Conservation (phyloP, 1,139 yeast genomes). For the Debaryomyces fabryi region DNA sequence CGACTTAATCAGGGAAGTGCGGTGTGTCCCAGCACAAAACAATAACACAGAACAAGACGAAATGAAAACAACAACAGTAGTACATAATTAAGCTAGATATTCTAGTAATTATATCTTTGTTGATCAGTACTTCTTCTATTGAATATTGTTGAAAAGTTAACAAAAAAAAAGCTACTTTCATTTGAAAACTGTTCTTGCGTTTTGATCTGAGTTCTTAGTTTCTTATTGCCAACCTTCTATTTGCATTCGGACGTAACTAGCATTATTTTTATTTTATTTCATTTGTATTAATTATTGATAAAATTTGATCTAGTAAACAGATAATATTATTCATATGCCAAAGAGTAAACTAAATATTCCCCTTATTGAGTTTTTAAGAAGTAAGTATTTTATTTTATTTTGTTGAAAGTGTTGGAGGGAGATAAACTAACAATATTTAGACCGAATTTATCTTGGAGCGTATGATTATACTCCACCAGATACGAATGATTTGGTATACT, state of each 20-base stretch:
- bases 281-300: constrained; percentile 4
- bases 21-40: constrained; percentile 12
- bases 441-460: constrained; percentile 89
- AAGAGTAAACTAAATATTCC: constrained; percentile 31
- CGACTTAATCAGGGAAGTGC: constrained; percentile 11
- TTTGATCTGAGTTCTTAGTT: background rate
- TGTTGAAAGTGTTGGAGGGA: background rate
- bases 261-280: background rate
- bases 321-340: constrained; percentile 18
- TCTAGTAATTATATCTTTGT: constrained; percentile 1
- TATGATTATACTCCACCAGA: constrained; percentile 80
- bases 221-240: background rate
- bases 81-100: background rate
- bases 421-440: constrained; percentile 32
- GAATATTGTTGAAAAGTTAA: background rate
- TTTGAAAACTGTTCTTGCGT: background rate
- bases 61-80: constrained; percentile 10
- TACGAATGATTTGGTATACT: constrained; percentile 75
- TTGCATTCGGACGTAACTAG: constrained; percentile 1
- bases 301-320: background rate
- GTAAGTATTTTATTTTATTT: constrained; percentile 27
- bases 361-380: constrained; percentile 49
- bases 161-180: background rate
- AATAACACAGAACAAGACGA: constrained; percentile 15
- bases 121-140: background rate